Percentiles rank a stretch among this genome's conserved stretches.
Evolutionary conservation across 768 basidiomycete species (phyloP).

Genomic region (Paxillus involutus): DNA sequence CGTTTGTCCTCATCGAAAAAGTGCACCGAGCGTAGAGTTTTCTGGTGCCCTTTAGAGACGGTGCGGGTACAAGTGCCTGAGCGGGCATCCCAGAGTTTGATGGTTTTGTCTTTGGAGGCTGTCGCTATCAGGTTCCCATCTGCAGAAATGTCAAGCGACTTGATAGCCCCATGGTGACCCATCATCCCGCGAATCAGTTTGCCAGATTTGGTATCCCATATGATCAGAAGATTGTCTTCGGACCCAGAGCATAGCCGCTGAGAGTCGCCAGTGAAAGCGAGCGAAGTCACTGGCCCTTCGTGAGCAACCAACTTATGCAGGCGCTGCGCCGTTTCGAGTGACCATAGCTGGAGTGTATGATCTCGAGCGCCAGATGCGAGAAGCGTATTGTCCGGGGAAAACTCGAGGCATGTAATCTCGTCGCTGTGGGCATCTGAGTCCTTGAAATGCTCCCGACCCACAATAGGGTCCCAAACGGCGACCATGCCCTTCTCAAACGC

Average conservation of each 20-base stretch:
- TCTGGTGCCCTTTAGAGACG: conserved; percentile 5
- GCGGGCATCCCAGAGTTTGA: conserved; percentile 17
- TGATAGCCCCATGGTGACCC: conserved; percentile 19
- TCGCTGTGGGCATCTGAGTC: conserved; percentile 10
- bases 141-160: conserved; percentile 12
- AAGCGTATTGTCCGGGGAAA: conserved; percentile 10
- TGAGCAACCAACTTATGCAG: conserved; percentile 15
- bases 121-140: conserved; percentile 16
- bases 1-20: conserved; percentile 8
- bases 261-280: conserved; percentile 23
- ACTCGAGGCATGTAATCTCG: conserved; percentile 18
- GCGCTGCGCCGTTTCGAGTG: conserved; percentile 8
- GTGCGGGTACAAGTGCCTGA: conserved; percentile 10
- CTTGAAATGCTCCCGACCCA: conserved; percentile 17
- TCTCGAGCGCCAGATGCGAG: conserved; percentile 21
- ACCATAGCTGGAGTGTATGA: conserved; percentile 22
- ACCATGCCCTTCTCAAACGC: conserved; percentile 18
- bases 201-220: conserved; percentile 22
- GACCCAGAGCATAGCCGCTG: conserved; percentile 21
- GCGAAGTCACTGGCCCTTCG: conserved; percentile 14
- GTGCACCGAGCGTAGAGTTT: conserved; percentile 1
- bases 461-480: conserved; percentile 18
- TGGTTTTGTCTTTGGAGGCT: conserved; percentile 15
- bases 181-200: conserved; percentile 15
- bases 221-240: conserved; percentile 19